Conservation (phyloP, 805 yeast species). For the Ogataea pilisensis region DNA sequence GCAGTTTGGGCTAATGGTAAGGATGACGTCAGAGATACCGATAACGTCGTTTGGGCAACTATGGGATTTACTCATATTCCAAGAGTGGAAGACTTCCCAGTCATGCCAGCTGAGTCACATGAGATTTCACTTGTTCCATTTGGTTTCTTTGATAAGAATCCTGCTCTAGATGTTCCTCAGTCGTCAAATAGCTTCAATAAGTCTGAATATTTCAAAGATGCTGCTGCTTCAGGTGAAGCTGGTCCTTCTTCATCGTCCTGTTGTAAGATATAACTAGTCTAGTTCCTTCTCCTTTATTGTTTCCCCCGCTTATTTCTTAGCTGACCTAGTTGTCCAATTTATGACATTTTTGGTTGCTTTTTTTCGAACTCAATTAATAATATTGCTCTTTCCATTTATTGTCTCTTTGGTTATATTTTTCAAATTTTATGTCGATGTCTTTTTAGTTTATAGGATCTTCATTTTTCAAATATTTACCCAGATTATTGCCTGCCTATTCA, state of each 20-base stretch:
- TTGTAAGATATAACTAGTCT: slow-evolving; percentile 14
- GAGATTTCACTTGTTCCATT: slow-evolving; percentile 63
- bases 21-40: slow-evolving; percentile 69
- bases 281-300: no score
- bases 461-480: no score
- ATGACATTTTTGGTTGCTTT: neutral
- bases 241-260: slow-evolving; percentile 32
- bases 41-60: slow-evolving; percentile 79
- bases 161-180: slow-evolving; percentile 75
- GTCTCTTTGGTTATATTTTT: no score
- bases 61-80: slow-evolving; percentile 80
- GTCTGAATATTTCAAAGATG: slow-evolving; percentile 39
- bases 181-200: slow-evolving; percentile 65
- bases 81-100: slow-evolving; percentile 83
- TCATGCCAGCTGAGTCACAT: slow-evolving; percentile 81
- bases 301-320: no score
- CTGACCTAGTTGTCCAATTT: no score
- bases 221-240: slow-evolving; percentile 11
- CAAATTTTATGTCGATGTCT: no score
- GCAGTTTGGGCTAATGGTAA: slow-evolving; percentile 66
- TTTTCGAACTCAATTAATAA: no score
- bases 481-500: no score
- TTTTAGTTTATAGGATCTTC: no score
- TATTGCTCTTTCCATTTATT: neutral
- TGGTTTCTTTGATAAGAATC: slow-evolving; percentile 74